phyloP scores from a whole-genome alignment of 768 basidiomycete genomes.

The Tulasnella sp. region DNA sequence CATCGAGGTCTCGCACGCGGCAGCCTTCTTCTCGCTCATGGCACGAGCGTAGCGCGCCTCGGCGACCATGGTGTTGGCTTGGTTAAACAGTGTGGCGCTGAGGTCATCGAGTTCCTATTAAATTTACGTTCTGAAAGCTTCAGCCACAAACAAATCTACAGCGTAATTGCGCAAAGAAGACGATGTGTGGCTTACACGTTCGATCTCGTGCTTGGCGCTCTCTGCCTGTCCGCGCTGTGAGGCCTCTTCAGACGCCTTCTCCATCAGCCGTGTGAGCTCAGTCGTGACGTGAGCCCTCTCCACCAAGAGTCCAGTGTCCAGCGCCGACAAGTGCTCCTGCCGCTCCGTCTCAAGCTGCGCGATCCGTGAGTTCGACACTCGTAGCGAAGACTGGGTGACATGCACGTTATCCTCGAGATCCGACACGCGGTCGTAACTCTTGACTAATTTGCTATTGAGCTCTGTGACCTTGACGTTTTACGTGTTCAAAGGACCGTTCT shows the following conservation, averaged over 20 bases:
- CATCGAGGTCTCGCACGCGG: conserved; percentile 64
- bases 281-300: conserved; percentile 82
- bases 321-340: conserved; percentile 73
- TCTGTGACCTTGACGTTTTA: conserved; percentile 38
- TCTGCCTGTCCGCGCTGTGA: conserved; percentile 85
- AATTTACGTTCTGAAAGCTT: neutral
- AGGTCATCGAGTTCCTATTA: conserved; percentile 75
- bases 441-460: conserved; percentile 86
- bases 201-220: conserved; percentile 66
- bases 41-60: conserved; percentile 65
- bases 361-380: conserved; percentile 51
- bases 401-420: conserved; percentile 87
- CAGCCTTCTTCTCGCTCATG: conserved; percentile 60
- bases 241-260: conserved; percentile 90
- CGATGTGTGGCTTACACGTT: conserved; percentile 35
- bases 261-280: conserved; percentile 89
- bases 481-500: too few species aligned
- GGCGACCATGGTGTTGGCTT: conserved; percentile 98
- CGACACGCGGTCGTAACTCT: conserved; percentile 82
- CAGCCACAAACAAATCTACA: neutral
- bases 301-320: conserved; percentile 85
- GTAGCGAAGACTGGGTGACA: conserved; percentile 45
- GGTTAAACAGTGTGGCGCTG: conserved; percentile 76
- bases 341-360: conserved; percentile 77
- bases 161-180: too few species aligned